Base-by-base conservation (phyloP, 2,329 filamentous ascomycete species). In the Xylogone sp. region DNA sequence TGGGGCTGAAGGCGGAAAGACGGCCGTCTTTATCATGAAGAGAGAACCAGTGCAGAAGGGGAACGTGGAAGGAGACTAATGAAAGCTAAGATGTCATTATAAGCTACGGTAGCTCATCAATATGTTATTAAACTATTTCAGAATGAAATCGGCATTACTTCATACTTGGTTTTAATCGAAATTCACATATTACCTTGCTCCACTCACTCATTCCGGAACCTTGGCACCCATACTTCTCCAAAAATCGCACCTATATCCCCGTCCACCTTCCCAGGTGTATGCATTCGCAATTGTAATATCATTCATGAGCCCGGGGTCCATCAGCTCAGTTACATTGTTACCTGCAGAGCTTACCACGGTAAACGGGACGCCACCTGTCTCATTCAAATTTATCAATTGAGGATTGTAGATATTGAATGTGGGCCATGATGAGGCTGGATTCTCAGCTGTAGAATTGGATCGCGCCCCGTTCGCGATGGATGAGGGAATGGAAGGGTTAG, bases 161-260 rank as follows among this genome's bases (percentile, higher is more conserved):
- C n/a, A n/a, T n/a, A n/a, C n/a, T n/a, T n/a, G n/a, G n/a, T n/a
- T n/a, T n/a, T n/a, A n/a, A n/a, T n/a, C n/a, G n/a, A 27, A 27
- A 27, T 27, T 27, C 6, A 27, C 24, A 27, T 27, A 27, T 10
- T 46, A 18, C 21, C 27, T 27, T 20, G 7, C 21, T 27, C 24
- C 24, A 10, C 10, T 10, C 24, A 42, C 8, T 22, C 49, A 57
- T 27, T 50, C 54, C 3, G 56, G 56, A 29, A 57, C 51, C n/a
- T 45, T n/a, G 8, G 20, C n/a, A 13, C 45, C 48, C 24, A 56
- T 47, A 16, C 39, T 48, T 31, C 29, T 39, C 56, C 56, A 56
- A 21, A 48, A 57, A n/a, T 53, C 53, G 53, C 55, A 57, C 21
- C 55, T 55, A 5, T 19, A 29, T 8, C 55, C 55, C 29, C 55